These are phyloP conservation scores for Podaxis sp. DNA, from an alignment of 768 basidiomycete species.

Conservation along the genomic window DNA sequence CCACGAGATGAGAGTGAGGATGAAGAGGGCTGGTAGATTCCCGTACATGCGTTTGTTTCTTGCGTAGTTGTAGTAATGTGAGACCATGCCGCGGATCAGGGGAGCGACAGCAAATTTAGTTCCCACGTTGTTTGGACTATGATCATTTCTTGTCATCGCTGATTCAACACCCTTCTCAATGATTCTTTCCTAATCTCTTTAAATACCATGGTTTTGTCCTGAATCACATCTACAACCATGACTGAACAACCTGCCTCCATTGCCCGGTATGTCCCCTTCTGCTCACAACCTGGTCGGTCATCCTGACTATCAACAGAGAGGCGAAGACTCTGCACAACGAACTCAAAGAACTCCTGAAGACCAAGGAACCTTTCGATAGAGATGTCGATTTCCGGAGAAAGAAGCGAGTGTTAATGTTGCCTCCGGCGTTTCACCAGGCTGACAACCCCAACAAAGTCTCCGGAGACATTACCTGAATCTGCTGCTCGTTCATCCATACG, in stretches of 20 bases:
- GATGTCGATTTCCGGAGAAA: slow-evolving; percentile 86
- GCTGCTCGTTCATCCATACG: slow-evolving; percentile 62
- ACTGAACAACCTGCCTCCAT: slow-evolving; percentile 39
- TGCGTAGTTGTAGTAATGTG: slow-evolving; percentile 3
- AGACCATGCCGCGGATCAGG: slow-evolving; percentile 12
- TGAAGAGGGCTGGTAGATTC: slow-evolving; percentile 19
- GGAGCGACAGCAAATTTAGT: slow-evolving; percentile 6
- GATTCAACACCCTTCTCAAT: slow-evolving; percentile 11
- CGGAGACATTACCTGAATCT: slow-evolving; percentile 67
- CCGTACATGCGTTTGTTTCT: not conserved
- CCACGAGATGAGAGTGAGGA: slow-evolving; percentile 58
- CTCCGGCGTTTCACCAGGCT: slow-evolving; percentile 12
- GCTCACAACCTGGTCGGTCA: slow-evolving; percentile 6
- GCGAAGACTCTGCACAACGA: slow-evolving; percentile 71
- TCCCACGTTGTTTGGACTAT: slow-evolving; percentile 11
- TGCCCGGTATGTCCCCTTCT: slow-evolving; percentile 33
- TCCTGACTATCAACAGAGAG: slow-evolving; percentile 47
- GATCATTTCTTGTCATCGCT: slow-evolving; percentile 13
- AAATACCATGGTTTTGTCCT: slow-evolving; percentile 26
- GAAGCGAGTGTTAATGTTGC: slow-evolving; percentile 50
- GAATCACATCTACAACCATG: slow-evolving; percentile 27
- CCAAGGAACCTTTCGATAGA: slow-evolving; percentile 74
- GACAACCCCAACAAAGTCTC: slow-evolving; percentile 40
- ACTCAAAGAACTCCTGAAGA: slow-evolving; percentile 72
- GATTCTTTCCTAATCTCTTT: slow-evolving; percentile 6